Evolutionary conservation across 208 protist genomes (phyloP).

Genomic region (Leishmania lainsoni): DNA sequence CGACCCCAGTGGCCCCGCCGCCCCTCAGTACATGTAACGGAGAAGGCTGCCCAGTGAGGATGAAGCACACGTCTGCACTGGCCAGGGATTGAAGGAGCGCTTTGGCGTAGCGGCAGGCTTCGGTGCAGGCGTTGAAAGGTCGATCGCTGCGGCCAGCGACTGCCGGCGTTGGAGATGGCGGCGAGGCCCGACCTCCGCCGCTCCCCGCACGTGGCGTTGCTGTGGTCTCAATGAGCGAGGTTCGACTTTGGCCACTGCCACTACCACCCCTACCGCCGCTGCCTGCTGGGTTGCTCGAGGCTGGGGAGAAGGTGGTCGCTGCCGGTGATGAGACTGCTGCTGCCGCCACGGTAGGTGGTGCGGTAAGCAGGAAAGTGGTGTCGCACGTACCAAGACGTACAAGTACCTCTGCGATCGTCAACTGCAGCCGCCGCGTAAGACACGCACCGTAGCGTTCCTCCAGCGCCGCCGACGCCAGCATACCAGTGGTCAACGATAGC

Average conservation of each 20-base stretch:
- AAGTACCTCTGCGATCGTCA: slow-evolving; percentile 68
- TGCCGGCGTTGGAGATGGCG: not conserved
- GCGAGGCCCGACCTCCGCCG: not conserved
- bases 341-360: slow-evolving; percentile 29
- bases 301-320: not conserved
- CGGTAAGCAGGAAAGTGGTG: slow-evolving; percentile 26
- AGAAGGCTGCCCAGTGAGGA: slow-evolving; percentile 10
- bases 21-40: not conserved
- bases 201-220: not conserved
- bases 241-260: not conserved
- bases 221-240: not conserved
- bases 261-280: not conserved
- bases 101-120: slow-evolving; percentile 53
- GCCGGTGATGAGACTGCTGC: slow-evolving; percentile 1
- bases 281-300: not conserved
- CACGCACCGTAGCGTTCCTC: slow-evolving; percentile 45
- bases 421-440: slow-evolving; percentile 53
- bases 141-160: slow-evolving; percentile 15
- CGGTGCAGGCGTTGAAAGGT: slow-evolving; percentile 51
- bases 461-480: slow-evolving; percentile 46
- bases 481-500: slow-evolving; percentile 9
- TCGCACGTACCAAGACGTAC: slow-evolving; percentile 55
- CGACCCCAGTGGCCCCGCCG: not conserved
- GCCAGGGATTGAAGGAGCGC: slow-evolving; percentile 48
- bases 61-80: slow-evolving; percentile 25